These are phyloP conservation scores for Fragaria nilgerrensis DNA, from an alignment of 306 rosid species.

Conservation along the genomic window DNA sequence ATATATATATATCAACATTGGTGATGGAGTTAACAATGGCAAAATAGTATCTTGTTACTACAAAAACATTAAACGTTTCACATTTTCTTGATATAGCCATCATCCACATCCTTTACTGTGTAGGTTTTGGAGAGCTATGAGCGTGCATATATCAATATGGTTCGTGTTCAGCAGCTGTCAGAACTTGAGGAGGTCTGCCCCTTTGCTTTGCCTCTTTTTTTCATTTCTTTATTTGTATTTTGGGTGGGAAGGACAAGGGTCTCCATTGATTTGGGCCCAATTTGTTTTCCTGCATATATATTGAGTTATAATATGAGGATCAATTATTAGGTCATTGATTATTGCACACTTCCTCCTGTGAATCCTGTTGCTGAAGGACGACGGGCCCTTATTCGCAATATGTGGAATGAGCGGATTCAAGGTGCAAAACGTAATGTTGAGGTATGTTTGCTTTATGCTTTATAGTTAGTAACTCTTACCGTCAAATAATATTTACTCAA, in stretches of 20 bases:
- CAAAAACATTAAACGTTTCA: background rate
- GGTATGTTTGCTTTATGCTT: constrained; percentile 42
- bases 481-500: background rate
- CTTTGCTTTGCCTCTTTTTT: background rate
- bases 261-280: background rate
- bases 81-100: background rate
- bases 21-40: background rate
- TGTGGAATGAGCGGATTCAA: constrained; percentile 99
- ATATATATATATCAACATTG: background rate
- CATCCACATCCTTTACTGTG: constrained; percentile 7
- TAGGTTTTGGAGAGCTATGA: constrained; percentile 99
- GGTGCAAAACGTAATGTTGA: constrained; percentile 94
- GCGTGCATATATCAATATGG: constrained; percentile 95
- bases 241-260: background rate
- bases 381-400: constrained; percentile 85
- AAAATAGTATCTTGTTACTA: background rate
- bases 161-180: constrained; percentile 92
- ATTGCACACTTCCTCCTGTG: constrained; percentile 75
- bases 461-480: background rate
- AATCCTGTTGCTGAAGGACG: constrained; percentile 86
- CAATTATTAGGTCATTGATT: constrained; percentile 76
- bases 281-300: background rate
- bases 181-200: constrained; percentile 91
- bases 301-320: constrained; percentile 5
- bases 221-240: background rate